Evolutionary conservation across 2,329 filamentous ascomycete species (phyloP), one percentile per base, ranked within the genome.

Genomic region (Paraphaeosphaeria sporulosa): DNA sequence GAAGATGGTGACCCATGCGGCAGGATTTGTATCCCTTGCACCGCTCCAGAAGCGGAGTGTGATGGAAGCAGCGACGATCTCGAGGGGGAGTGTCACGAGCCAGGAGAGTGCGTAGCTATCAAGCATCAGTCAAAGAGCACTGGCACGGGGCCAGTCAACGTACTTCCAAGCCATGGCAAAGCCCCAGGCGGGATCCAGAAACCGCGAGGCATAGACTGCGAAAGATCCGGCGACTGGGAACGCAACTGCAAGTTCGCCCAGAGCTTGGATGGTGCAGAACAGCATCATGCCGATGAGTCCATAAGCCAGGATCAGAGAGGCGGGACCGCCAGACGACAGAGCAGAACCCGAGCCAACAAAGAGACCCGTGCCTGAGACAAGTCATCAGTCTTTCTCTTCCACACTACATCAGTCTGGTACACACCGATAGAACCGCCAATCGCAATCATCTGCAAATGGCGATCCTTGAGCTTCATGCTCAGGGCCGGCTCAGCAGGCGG

Each of bases 161-260:
- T 49, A 54, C 53, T 62, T 62, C 60, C 60, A 62, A 4, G 55
- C 56, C 60, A 62, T 62, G 6, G 55, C 53, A 46, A 63, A 59
- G 23, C 42, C 50, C 92, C 92, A 96, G 0, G 93, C 93, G 0
- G 93, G 93, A 72, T 97, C 93, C 13, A 97, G 78, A 71, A 97
- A 96, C 9, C 93, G 87, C 32, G 91, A 95, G 9, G 93, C 94
- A 79, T 93, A 97, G 3, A 92, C 88, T 1, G 92, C 91, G 73
- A 96, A 97, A 1, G 93, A 95, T 43, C 93, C 93, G 15, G 93
- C 90, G 17, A 96, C 89, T 1, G 93, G 93, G 69, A 93, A 96
- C 3, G 92, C 81, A 30, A 96, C 93, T 15, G 93, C 91, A 74
- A 97, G 85, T 78, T 97, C 93, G 62, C 93, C 93, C 15, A 97